Evolutionary conservation across 2,329 filamentous ascomycete species (phyloP).

Genomic region (Talaromyces sp.): DNA sequence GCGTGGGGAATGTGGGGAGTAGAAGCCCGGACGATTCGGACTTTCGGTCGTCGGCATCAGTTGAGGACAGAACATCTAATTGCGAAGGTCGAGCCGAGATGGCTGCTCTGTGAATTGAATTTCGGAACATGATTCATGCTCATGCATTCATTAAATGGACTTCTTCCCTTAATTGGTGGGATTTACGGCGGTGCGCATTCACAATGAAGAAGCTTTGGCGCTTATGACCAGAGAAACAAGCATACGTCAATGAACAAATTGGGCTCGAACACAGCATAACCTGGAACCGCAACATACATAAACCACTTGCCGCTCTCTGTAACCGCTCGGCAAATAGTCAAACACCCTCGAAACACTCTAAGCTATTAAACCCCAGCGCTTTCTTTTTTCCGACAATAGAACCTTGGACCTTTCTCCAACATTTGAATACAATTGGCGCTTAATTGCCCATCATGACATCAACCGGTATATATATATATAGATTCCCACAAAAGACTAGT

Average conservation of each 20-base stretch:
- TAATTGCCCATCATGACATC: not conserved
- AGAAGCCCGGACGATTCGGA: not conserved
- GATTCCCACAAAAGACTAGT: too few species aligned
- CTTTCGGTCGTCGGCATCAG: not conserved
- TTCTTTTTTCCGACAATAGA: too few species aligned
- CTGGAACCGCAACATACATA: not conserved
- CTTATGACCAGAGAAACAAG: conserved; percentile 4
- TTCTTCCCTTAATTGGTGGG: not conserved
- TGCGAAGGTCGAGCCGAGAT: not conserved
- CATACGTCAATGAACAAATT: conserved; percentile 1
- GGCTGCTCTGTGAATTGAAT: not conserved
- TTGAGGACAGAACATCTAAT: too few species aligned
- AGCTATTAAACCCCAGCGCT: too few species aligned
- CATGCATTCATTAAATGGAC: too few species aligned
- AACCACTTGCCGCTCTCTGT: not conserved
- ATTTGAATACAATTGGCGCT: not conserved
- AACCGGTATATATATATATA: not conserved
- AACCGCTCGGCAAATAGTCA: not conserved
- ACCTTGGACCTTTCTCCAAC: too few species aligned
- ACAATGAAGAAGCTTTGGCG: not conserved
- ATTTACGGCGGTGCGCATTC: not conserved
- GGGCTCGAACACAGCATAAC: not conserved
- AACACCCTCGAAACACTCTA: not conserved
- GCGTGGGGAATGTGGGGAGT: not conserved
- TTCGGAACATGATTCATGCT: not conserved